phyloP scores from a whole-genome alignment of 2,329 filamentous ascomycete genomes.

The Fusarium poae region DNA sequence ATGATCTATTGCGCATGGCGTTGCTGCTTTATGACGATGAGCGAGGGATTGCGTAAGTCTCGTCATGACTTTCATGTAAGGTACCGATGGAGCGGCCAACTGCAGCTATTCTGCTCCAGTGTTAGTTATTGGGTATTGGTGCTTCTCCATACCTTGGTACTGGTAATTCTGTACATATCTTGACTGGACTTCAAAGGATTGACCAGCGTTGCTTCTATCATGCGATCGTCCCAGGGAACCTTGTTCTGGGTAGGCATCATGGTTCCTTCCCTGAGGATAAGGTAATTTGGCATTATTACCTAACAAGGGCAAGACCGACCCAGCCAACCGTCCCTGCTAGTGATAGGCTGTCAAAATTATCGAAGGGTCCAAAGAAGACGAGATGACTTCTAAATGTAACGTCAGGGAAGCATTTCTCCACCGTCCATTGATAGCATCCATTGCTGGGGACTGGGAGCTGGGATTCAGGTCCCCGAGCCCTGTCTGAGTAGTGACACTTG shows the following conservation, averaged over 20 bases:
- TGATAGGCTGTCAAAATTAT: constrained; percentile 35
- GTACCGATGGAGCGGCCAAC: constrained; percentile 1
- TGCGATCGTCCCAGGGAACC: constrained; percentile 25
- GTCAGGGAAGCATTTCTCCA: constrained; percentile 28
- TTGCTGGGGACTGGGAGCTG: background rate
- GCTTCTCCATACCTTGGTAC: constrained; percentile 16
- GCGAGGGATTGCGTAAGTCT: constrained; percentile 43
- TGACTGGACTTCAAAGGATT: constrained; percentile 25
- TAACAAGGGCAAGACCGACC: constrained; percentile 31
- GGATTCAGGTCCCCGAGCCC: constrained; percentile 13
- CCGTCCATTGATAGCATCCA: constrained; percentile 13
- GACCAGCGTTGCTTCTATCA: constrained; percentile 35
- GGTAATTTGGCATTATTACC: constrained; percentile 35
- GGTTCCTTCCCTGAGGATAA: constrained; percentile 23
- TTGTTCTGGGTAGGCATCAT: constrained; percentile 17
- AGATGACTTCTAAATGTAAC: constrained; percentile 43
- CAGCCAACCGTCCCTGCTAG: constrained; percentile 32
- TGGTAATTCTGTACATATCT: background rate
- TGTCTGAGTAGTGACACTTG: constrained; percentile 30
- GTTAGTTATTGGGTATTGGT: background rate
- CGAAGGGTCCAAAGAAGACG: constrained; percentile 30
- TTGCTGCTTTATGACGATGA: constrained; percentile 31
- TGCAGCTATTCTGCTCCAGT: background rate
- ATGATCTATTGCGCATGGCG: constrained; percentile 39
- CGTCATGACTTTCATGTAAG: constrained; percentile 16